Conservation (phyloP, 2,329 filamentous ascomycete species). For the Alternaria postmessia region DNA sequence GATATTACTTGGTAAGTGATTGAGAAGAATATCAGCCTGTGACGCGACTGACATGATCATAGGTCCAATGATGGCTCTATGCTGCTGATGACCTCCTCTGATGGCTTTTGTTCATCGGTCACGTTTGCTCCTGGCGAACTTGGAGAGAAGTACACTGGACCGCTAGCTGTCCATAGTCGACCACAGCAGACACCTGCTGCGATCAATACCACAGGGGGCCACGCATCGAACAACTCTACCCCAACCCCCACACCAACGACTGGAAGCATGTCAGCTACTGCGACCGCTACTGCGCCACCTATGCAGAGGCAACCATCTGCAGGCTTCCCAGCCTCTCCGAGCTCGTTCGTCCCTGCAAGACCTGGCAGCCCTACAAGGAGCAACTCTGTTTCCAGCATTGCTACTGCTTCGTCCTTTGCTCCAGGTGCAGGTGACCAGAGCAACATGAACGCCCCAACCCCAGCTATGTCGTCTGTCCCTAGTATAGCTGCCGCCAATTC, state of each 20-base stretch:
- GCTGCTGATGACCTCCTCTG: slow-evolving; percentile 94
- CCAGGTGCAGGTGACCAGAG: slow-evolving; percentile 45
- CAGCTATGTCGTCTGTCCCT: slow-evolving; percentile 79
- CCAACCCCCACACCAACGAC: slow-evolving; percentile 76
- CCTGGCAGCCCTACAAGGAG: slow-evolving; percentile 82
- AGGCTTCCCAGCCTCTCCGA: slow-evolving; percentile 65
- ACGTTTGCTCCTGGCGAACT: slow-evolving; percentile 86
- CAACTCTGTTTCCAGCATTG: slow-evolving; percentile 83
- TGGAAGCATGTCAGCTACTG: slow-evolving; percentile 65
- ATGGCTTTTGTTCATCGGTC: slow-evolving; percentile 94
- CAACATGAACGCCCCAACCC: slow-evolving; percentile 75
- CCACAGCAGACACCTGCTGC: slow-evolving; percentile 47
- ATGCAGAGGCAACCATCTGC: slow-evolving; percentile 61
- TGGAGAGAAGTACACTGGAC: slow-evolving; percentile 79
- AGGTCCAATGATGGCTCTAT: slow-evolving; percentile 80
- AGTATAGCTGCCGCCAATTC: slow-evolving; percentile 78
- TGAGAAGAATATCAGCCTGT: background rate
- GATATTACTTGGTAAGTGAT: slow-evolving; percentile 83
- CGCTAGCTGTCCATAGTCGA: slow-evolving; percentile 54
- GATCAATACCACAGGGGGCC: slow-evolving; percentile 53
- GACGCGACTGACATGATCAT: slow-evolving; percentile 27
- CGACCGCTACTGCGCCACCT: slow-evolving; percentile 60
- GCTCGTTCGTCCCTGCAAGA: slow-evolving; percentile 63
- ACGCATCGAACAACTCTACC: slow-evolving; percentile 68
- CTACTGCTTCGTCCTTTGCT: slow-evolving; percentile 67